Percentiles rank a stretch among this genome's conserved stretches.
phyloP scores from a whole-genome alignment of 1,139 yeast genomes.

The Lodderomyces orthopsilosis region DNA sequence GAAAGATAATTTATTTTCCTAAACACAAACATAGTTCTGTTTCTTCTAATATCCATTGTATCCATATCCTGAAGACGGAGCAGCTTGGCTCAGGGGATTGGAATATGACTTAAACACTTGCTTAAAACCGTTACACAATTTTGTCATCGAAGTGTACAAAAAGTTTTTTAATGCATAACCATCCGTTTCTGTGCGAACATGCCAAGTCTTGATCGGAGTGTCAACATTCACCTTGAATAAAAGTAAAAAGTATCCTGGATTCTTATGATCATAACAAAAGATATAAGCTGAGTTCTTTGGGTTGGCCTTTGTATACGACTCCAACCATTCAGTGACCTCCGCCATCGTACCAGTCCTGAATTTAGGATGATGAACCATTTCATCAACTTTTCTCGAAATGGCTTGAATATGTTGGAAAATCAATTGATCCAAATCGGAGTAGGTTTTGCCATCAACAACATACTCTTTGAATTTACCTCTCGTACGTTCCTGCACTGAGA shows the following conservation, averaged over 20 bases:
- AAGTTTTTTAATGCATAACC: constrained; percentile 81
- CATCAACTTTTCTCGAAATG: constrained; percentile 79
- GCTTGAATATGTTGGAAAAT: constrained; percentile 86
- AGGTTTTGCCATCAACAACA: constrained; percentile 65
- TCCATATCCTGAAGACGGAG: constrained; percentile 14
- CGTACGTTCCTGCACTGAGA: constrained; percentile 74
- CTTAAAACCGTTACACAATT: constrained; percentile 93
- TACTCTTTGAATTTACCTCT: constrained; percentile 58
- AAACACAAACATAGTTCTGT: not conserved
- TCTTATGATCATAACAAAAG: constrained; percentile 85
- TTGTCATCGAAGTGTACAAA: constrained; percentile 81
- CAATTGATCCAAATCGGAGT: constrained; percentile 89
- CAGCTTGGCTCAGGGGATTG: constrained; percentile 12
- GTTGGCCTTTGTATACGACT: constrained; percentile 86
- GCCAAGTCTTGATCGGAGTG: constrained; percentile 81
- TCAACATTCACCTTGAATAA: constrained; percentile 76
- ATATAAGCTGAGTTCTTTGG: constrained; percentile 89
- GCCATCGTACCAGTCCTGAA: constrained; percentile 78
- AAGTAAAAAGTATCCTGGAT: constrained; percentile 88
- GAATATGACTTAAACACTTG: constrained; percentile 23
- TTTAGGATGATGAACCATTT: constrained; percentile 83
- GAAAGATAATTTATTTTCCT: not conserved
- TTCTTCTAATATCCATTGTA: constrained; percentile 2
- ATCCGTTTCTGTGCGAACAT: constrained; percentile 81
- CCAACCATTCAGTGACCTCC: constrained; percentile 85